Percentiles rank a stretch among this genome's conserved stretches.
Evolutionary conservation across 371 early-diverging fungal genomes (phyloP).

Genomic region (Gilbertella persicaria): DNA sequence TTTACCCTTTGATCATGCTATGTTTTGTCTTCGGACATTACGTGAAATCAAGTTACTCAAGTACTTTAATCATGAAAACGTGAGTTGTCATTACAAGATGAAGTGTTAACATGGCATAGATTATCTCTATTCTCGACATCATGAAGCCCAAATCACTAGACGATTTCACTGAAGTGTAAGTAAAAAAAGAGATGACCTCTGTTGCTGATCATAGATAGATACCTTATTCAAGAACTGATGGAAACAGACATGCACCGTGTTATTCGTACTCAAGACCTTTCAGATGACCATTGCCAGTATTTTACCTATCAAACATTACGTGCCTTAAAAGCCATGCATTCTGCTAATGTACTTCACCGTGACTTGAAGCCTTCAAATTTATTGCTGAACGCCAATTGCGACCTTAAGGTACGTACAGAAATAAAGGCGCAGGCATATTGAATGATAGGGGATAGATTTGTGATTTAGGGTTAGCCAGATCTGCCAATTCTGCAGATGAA

Average conservation of each 20-base stretch:
- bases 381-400: conserved; percentile 97
- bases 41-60: conserved; percentile 89
- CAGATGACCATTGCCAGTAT: conserved; percentile 97
- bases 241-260: conserved; percentile 99
- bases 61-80: conserved; percentile 87
- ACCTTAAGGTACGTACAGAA: conserved; percentile 83
- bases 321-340: conserved; percentile 97
- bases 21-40: conserved; percentile 84
- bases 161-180: conserved; percentile 86
- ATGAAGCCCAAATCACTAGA: conserved; percentile 75
- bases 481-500: conserved; percentile 85
- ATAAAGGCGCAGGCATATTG: no score
- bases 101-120: conserved; percentile 48
- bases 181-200: not conserved
- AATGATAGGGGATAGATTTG: no score
- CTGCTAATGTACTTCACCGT: conserved; percentile 96
- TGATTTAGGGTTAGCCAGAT: conserved; percentile 94
- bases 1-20: conserved; percentile 85
- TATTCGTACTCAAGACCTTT: conserved; percentile 96
- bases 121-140: conserved; percentile 89
- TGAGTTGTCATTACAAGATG: conserved; percentile 27
- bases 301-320: conserved; percentile 97
- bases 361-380: conserved; percentile 98
- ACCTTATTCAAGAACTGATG: conserved; percentile 88
- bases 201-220: conserved; percentile 30